Evolutionary conservation across 1,284 basidiomycete species (phyloP), one percentile per base, ranked within the genome.

Genomic region (Apiotrichum gracile): DNA sequence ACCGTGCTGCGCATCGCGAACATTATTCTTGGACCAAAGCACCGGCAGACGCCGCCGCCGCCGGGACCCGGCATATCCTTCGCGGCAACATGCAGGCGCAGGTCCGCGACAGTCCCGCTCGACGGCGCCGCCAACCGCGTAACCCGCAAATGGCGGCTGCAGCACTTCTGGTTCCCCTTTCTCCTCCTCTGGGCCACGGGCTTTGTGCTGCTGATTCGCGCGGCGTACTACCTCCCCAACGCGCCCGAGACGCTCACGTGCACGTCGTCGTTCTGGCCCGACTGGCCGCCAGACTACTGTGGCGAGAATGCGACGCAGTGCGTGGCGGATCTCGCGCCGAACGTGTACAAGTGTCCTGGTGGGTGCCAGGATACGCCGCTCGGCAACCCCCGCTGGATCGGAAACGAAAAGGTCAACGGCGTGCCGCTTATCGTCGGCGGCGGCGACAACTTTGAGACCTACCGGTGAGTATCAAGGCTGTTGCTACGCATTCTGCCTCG

Each of bases 261-360:
- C 53, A 68, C 62, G 9, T 50, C 61, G 3, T 49, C 64, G n/a
- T 45, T 62, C 22, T 72, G 63, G 63, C 47, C 60, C 25, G 58
- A 65, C 49, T 74, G 67, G 67, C 72, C 72, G 26, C 68, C 70
- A 10, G 70, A 72, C 57, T 49, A 41, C 1, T 74, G 72, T 44
- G 72, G 70, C 4, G 25, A 69, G 10, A 56, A 65, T 41, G 70
- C 62, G 17, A 55, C 46, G 4, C 58, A 43, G 9, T 74, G 72
- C 53, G 37, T 47, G 12, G 31, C 54, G 1, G 52, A 49, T 27
- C 53, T 72, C 49, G 43, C 55, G 25, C 46, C 31, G 5, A 52
- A 52, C 24, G 44, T 35, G 22, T 67, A 66, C 45, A 54, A 67
- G 31, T 74, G 72, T 58, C 54, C 70, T n/a, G 70, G 68, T 0